Base-by-base conservation (phyloP, 148 eudicot species). In the Fagopyrum esculentum region DNA sequence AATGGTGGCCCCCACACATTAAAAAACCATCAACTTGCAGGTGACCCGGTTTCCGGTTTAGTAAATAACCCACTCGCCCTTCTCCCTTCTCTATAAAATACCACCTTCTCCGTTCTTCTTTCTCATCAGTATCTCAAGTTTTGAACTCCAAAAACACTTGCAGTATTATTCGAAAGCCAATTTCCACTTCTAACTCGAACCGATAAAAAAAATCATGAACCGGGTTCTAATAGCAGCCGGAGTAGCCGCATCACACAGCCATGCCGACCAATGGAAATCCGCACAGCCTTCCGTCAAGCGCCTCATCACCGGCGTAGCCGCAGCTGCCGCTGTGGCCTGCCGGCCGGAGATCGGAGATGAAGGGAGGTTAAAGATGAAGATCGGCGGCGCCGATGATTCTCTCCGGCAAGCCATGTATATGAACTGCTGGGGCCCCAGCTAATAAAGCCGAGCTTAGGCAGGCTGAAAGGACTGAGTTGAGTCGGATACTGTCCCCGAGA, bases 371-470 rank as follows among this genome's bases (percentile, higher is more conserved):
- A 40, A n/a, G 71, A 40, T 43, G 69, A 63, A 63, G 16, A 10
- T 63, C 47, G 17, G 17, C 9, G 70, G 9, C 4, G 2, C 19
- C 71, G 91, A 89, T 10, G 91, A 87, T 35, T 83, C 89, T 1
- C 81, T 89, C 76, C 85, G 82, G 64, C 85, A 82, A 64, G 93
- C 87, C 30, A 84, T 89, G 93, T 87, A 84, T 75, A 61, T 89
- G 77, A 87, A 80, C 77, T 87, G 90, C 66, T 89, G 93, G 93
- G 90, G 85, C 22, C 93, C 75, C 26, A 82, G 90, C 82, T 89
- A 72, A 29, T 9, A 2, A 22, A 22, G 7, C 15, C 35, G 64
- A 83, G 48, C n/a, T 12, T n/a, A 72, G 40, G 40, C 40, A 35
- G 40, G 74, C 13, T 48, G 43, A 19, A 50, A 29, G 9, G 1